phyloP scores from a whole-genome alignment of 345 rosid species.

The Eucalyptus curtisii region DNA sequence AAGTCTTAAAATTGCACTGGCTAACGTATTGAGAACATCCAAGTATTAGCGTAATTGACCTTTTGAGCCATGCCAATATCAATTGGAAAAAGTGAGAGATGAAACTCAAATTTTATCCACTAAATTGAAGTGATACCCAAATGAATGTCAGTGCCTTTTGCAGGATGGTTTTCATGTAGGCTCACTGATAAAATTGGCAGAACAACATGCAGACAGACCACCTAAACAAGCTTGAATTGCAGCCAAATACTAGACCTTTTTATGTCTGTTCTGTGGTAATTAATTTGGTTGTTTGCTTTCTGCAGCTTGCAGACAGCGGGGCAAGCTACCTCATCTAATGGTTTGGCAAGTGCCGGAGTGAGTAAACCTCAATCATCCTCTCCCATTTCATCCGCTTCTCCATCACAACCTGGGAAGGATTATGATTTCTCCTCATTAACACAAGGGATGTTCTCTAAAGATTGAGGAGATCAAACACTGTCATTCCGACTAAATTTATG shows the following conservation, averaged over 20 bases:
- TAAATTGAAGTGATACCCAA: neutral
- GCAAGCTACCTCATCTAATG: constrained; percentile 40
- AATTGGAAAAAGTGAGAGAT: neutral
- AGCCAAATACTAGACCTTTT: neutral
- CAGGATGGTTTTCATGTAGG: neutral
- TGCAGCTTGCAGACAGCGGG: constrained; percentile 47
- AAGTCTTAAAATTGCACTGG: neutral
- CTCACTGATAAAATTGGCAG: neutral
- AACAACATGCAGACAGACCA: neutral
- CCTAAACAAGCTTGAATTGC: neutral
- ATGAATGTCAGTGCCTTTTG: neutral
- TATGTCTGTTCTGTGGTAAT: neutral
- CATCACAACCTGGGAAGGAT: constrained; percentile 53
- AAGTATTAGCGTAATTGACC: neutral
- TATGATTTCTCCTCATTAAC: constrained; percentile 88
- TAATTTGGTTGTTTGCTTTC: neutral
- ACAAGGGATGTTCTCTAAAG: constrained; percentile 83
- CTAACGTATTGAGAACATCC: neutral
- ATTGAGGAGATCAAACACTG: constrained; percentile 5
- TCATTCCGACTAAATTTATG: neutral
- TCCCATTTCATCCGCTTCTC: constrained; percentile 18
- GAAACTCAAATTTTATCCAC: neutral
- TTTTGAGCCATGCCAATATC: neutral
- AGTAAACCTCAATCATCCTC: constrained; percentile 46
- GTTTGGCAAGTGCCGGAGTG: constrained; percentile 16